Evolutionary conservation across 805 yeast species (phyloP).

Genomic region (Jamesozyma lodderae): DNA sequence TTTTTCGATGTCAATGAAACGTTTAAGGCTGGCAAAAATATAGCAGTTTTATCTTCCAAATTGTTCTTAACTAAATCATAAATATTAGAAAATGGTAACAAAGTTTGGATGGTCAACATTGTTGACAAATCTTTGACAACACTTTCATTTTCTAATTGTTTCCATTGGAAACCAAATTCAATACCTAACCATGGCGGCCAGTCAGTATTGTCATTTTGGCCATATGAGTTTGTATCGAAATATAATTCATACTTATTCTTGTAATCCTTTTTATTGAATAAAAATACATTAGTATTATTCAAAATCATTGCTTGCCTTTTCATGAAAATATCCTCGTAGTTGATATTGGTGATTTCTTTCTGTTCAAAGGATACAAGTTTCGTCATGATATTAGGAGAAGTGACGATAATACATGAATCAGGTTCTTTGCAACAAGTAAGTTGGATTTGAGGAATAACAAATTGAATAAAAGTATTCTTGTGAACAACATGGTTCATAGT

Average conservation of each 20-base stretch:
- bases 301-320: conserved; percentile 62
- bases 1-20: conserved; percentile 66
- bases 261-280: conserved; percentile 46
- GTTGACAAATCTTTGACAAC: conserved; percentile 58
- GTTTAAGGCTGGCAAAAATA: conserved; percentile 62
- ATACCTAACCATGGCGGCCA: conserved; percentile 93
- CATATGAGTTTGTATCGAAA: conserved; percentile 47
- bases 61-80: conserved; percentile 23
- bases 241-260: conserved; percentile 34
- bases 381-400: conserved; percentile 62
- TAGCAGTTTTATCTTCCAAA: conserved; percentile 39
- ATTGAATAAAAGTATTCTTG: conserved; percentile 54
- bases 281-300: conserved; percentile 62
- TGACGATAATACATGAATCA: conserved; percentile 56
- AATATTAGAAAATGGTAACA: conserved; percentile 36
- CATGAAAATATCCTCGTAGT: conserved; percentile 43
- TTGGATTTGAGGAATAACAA: conserved; percentile 80
- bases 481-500: conserved; percentile 32
- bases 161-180: conserved; percentile 55
- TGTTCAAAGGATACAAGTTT: conserved; percentile 59
- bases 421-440: conserved; percentile 42
- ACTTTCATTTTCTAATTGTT: conserved; percentile 38
- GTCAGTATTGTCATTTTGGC: conserved; percentile 36
- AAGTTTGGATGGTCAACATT: conserved; percentile 49
- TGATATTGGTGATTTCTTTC: conserved; percentile 33